These are phyloP conservation scores for Acmispon strigosus DNA, from an alignment of 306 rosid genomes.

Conservation along the genomic window DNA sequence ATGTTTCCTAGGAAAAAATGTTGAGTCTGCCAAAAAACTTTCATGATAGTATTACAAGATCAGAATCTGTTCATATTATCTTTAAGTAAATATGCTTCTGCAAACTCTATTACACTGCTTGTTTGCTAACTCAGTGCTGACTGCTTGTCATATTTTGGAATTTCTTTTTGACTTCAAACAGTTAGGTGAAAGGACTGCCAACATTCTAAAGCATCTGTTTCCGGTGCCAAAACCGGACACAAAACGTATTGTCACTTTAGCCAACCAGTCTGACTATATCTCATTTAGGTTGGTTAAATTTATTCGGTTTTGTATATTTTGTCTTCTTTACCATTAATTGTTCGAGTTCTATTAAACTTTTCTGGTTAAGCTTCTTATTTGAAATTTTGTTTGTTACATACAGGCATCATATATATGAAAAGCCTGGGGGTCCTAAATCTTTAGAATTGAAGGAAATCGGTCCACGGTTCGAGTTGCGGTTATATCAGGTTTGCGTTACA, in stretches of 20 bases:
- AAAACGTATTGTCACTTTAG: conserved; percentile 73
- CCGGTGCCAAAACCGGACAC: conserved; percentile 93
- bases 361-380: neutral
- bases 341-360: neutral
- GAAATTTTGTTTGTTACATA: neutral
- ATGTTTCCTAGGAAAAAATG: neutral
- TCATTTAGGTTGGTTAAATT: conserved; percentile 72
- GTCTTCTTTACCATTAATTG: neutral
- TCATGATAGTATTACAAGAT: neutral
- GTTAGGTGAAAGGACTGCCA: conserved; percentile 83
- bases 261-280: conserved; percentile 74
- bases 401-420: conserved; percentile 89
- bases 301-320: neutral
- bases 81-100: neutral
- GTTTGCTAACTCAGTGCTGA: neutral
- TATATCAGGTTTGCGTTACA: conserved; percentile 52
- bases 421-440: conserved; percentile 72
- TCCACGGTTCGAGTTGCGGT: conserved; percentile 84
- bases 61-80: neutral
- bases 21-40: neutral
- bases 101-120: neutral
- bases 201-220: conserved; percentile 77
- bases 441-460: conserved; percentile 85
- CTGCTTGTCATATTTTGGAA: neutral
- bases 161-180: conserved; percentile 31